Percentiles rank a stretch among this genome's conserved stretches.
These are phyloP conservation scores for Pigoraptor vietnamica DNA, from an alignment of 78 protist species.

Conservation along the genomic window DNA sequence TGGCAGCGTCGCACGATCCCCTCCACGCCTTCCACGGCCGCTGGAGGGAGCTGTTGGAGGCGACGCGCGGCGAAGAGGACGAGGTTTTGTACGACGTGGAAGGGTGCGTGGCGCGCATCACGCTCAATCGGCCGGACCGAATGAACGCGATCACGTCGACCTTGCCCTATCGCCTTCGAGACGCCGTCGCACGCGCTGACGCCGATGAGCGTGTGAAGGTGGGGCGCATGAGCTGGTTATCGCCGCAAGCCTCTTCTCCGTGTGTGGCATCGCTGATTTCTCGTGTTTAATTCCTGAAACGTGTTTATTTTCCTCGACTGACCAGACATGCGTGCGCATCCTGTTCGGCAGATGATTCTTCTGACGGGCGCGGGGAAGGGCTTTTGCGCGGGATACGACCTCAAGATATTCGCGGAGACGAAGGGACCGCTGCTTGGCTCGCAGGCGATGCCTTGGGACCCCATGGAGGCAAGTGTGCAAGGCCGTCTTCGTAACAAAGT, in stretches of 20 bases:
- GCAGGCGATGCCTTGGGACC: slow-evolving; percentile 21
- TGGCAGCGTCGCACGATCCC: no score
- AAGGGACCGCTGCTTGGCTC: neutral
- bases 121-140: slow-evolving; percentile 17
- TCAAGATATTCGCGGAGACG: neutral
- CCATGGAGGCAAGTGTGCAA: no score
- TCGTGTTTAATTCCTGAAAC: no score
- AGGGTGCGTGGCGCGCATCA: neutral
- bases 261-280: no score
- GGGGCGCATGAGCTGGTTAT: no score
- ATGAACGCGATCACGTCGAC: slow-evolving; percentile 2
- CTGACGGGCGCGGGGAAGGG: neutral
- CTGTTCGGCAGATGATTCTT: neutral
- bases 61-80: neutral
- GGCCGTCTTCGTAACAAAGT: no score
- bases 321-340: no score
- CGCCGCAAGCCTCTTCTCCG: no score
- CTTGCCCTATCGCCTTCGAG: neutral
- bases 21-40: no score
- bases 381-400: slow-evolving; percentile 13
- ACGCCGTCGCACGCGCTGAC: neutral
- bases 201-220: slow-evolving; percentile 5
- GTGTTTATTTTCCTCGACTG: no score
- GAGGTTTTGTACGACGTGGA: slow-evolving; percentile 1
- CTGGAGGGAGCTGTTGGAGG: no score